These are phyloP conservation scores for Rhododendron kiyosumense DNA, from an alignment of 148 eudicot genomes.

Conservation along the genomic window DNA sequence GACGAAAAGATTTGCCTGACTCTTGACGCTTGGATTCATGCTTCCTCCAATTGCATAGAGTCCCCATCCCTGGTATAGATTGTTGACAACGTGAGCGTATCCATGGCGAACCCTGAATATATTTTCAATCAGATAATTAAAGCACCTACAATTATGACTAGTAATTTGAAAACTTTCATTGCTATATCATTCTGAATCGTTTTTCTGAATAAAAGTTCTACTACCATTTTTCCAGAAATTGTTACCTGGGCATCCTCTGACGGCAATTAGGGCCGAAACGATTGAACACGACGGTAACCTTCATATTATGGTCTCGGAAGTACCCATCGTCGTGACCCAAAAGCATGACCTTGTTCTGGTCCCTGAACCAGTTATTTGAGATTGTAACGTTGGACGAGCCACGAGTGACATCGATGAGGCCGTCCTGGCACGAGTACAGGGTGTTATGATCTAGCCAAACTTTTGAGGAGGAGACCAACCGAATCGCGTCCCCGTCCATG, in stretches of 20 bases:
- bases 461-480: constrained; percentile 49
- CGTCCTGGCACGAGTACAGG: constrained; percentile 52
- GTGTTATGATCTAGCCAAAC: constrained; percentile 91
- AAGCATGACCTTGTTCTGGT: constrained; percentile 83
- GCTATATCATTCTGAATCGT: not conserved
- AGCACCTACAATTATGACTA: not conserved
- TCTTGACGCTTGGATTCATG: constrained; percentile 76
- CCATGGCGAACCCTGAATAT: constrained; percentile 65
- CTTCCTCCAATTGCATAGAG: constrained; percentile 86
- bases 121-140: not conserved
- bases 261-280: constrained; percentile 70
- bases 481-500: constrained; percentile 68
- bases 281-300: constrained; percentile 78
- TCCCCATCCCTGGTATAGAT: constrained; percentile 80
- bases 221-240: not conserved
- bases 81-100: constrained; percentile 92
- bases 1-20: constrained; percentile 70
- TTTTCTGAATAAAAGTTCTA: not conserved
- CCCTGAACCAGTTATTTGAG: constrained; percentile 75
- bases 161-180: not conserved
- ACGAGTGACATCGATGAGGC: constrained; percentile 72
- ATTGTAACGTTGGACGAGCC: constrained; percentile 76
- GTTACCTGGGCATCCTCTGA: constrained; percentile 93
- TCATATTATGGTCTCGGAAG: constrained; percentile 58
- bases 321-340: constrained; percentile 79